These are phyloP conservation scores for Ustilago cynodontis DNA, from an alignment of 1,284 basidiomycete genomes.

Conservation along the genomic window DNA sequence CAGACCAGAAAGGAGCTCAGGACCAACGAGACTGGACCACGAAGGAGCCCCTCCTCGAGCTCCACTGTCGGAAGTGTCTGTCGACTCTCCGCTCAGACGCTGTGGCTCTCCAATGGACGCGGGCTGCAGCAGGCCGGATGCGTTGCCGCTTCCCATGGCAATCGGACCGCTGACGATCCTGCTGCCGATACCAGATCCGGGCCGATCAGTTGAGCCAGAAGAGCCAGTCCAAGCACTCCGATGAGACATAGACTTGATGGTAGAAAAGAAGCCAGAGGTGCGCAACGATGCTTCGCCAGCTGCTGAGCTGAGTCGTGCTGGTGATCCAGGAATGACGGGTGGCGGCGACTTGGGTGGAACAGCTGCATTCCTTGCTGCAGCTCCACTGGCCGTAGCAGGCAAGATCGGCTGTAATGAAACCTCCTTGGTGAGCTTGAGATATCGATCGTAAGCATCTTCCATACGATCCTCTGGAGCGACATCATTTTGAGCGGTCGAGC, in stretches of 20 bases:
- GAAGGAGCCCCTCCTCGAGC: conserved; percentile 73
- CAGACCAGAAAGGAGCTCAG: conserved; percentile 81
- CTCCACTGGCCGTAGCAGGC: conserved; percentile 27
- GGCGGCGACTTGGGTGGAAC: conserved; percentile 25
- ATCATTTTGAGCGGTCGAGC: background rate
- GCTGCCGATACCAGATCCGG: conserved; percentile 18
- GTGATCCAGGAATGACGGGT: conserved; percentile 22
- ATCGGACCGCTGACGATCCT: conserved; percentile 46
- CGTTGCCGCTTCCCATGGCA: conserved; percentile 17
- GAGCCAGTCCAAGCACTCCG: conserved; percentile 32
- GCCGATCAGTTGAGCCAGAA: conserved; percentile 4
- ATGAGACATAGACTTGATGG: conserved; percentile 60
- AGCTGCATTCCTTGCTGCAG: conserved; percentile 11
- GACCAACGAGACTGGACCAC: conserved; percentile 90
- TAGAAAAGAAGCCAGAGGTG: conserved; percentile 61
- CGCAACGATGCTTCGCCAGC: conserved; percentile 24
- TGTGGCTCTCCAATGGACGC: conserved; percentile 23
- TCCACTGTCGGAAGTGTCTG: background rate
- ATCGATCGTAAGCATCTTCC: conserved; percentile 91
- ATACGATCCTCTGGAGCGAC: conserved; percentile 70
- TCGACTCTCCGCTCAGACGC: conserved; percentile 14
- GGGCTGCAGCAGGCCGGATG: conserved; percentile 17
- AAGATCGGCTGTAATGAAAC: conserved; percentile 50
- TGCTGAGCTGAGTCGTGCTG: conserved; percentile 22
- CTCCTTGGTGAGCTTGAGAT: conserved; percentile 73